phyloP scores from a whole-genome alignment of 768 basidiomycete genomes.

The Suillus plorans region DNA sequence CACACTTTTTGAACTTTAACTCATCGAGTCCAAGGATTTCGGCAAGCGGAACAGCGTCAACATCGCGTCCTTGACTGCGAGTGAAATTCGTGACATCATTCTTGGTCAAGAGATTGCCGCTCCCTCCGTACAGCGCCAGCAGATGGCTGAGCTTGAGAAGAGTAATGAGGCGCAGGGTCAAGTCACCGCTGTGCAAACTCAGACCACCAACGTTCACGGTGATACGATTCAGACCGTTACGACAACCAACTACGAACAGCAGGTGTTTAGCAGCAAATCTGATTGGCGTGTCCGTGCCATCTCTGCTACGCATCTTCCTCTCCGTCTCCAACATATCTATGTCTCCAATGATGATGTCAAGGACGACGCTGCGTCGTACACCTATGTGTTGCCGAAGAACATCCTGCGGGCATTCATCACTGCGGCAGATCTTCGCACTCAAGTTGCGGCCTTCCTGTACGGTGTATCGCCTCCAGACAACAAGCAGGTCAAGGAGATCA shows the following conservation, averaged over 20 bases:
- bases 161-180: constrained; percentile 91
- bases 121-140: constrained; percentile 93
- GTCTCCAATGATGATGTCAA: constrained; percentile 99
- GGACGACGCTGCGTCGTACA: constrained; percentile 92
- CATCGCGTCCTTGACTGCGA: constrained; percentile 93
- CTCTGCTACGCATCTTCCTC: constrained; percentile 91
- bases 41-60: constrained; percentile 99
- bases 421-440: constrained; percentile 91
- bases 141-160: constrained; percentile 99
- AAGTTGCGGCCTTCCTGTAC: constrained; percentile 93
- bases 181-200: constrained; percentile 95
- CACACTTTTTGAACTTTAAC: background rate
- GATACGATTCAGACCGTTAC: constrained; percentile 88
- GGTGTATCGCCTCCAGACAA: constrained; percentile 93
- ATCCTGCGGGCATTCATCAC: constrained; percentile 91
- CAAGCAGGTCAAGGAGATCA: constrained; percentile 98
- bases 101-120: constrained; percentile 98
- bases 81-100: constrained; percentile 97
- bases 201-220: constrained; percentile 97
- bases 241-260: constrained; percentile 97
- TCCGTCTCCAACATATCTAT: constrained; percentile 97
- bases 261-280: constrained; percentile 98
- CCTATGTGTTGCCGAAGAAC: constrained; percentile 97
- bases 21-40: constrained; percentile 66
- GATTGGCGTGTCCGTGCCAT: constrained; percentile 99